phyloP scores from a whole-genome alignment of 2,329 filamentous ascomycete species.

The Penicillium decumbens region DNA sequence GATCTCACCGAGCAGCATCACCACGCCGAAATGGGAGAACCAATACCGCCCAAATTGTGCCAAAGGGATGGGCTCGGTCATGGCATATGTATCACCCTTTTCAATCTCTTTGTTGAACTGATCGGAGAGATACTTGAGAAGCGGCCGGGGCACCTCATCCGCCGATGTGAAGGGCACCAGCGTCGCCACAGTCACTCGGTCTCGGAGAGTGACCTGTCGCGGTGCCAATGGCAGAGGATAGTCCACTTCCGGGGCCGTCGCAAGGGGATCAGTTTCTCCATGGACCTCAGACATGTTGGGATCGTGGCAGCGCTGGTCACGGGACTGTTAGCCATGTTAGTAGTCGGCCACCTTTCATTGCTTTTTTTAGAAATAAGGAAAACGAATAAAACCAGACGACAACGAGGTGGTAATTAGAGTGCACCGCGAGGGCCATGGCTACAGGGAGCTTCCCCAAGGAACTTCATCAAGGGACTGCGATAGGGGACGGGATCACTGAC shows the following conservation, averaged over 20 bases:
- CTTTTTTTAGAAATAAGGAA: neutral
- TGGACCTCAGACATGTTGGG: constrained; percentile 37
- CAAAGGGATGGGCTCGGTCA: constrained; percentile 70
- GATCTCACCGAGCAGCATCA: constrained; percentile 79
- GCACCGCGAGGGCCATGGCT: constrained; percentile 3
- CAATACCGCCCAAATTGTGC: constrained; percentile 76
- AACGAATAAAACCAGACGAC: neutral
- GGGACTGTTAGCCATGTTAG: constrained; percentile 36
- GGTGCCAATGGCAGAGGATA: constrained; percentile 66
- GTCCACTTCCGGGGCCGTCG: constrained; percentile 36
- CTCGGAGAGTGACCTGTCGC: constrained; percentile 74
- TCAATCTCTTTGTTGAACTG: constrained; percentile 88
- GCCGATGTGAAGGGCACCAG: constrained; percentile 77
- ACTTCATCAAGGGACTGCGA: constrained; percentile 6
- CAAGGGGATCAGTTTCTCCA: constrained; percentile 31
- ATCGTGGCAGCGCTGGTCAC: constrained; percentile 28
- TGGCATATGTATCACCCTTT: constrained; percentile 86
- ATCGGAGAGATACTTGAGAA: constrained; percentile 73
- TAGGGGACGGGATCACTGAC: constrained; percentile 21
- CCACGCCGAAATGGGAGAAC: constrained; percentile 84
- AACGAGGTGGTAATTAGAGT: neutral
- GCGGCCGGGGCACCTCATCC: constrained; percentile 67
- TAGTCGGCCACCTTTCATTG: constrained; percentile 20
- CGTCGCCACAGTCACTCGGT: constrained; percentile 77
- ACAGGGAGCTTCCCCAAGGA: neutral